Evolutionary conservation across 345 rosid genomes (phyloP).

Genomic region (Alliaria petiolata): DNA sequence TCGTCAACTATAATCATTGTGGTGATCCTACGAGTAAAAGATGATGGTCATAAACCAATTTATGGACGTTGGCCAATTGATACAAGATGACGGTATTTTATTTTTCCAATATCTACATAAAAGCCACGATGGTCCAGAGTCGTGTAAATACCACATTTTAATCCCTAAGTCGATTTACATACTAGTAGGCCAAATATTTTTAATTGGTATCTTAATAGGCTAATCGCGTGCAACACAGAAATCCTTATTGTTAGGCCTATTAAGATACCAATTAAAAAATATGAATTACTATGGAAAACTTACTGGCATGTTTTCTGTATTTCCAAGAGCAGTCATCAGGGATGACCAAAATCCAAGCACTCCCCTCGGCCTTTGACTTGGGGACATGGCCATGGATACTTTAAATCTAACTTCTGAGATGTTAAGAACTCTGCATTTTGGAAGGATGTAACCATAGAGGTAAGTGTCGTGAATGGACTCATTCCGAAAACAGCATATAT

Average conservation of each 20-base stretch:
- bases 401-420: conserved; percentile 89
- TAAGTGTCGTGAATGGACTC: neutral
- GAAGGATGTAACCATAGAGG: conserved; percentile 13
- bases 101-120: neutral
- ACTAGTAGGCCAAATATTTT: neutral
- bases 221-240: neutral
- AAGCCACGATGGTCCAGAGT: neutral
- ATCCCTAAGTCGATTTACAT: neutral
- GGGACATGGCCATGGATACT: conserved; percentile 96
- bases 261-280: too few species aligned
- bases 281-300: conserved; percentile 31
- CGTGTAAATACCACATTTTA: neutral
- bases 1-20: neutral
- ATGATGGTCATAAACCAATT: neutral
- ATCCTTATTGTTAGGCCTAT: neutral
- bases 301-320: conserved; percentile 97
- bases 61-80: neutral
- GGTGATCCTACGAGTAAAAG: neutral
- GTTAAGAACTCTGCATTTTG: conserved; percentile 64
- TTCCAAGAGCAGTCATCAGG: conserved; percentile 97
- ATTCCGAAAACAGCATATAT: neutral
- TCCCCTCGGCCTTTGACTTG: conserved; percentile 92
- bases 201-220: neutral
- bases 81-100: neutral
- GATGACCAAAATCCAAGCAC: conserved; percentile 99